Conservation (phyloP, 768 basidiomycete species). For the Lentinula lateritia region DNA sequence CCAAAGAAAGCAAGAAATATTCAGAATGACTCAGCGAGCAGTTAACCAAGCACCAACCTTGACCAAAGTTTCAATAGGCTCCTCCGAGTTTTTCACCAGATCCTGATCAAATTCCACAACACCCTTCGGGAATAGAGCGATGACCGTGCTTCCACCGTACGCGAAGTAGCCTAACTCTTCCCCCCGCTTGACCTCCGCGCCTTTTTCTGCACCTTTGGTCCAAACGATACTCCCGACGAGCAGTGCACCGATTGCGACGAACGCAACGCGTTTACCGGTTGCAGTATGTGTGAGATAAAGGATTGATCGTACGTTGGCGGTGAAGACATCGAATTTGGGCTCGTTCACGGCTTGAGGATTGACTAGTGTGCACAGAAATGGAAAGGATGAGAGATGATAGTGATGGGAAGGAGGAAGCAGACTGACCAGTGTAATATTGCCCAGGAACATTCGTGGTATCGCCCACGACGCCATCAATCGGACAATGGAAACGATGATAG, state of each 20-base stretch:
- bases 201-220: conserved; percentile 45
- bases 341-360: conserved; percentile 80
- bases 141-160: conserved; percentile 75
- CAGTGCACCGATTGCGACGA: conserved; percentile 76
- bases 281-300: conserved; percentile 42
- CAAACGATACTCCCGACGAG: conserved; percentile 73
- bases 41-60: conserved; percentile 28
- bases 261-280: conserved; percentile 49
- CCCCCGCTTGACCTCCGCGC: conserved; percentile 48
- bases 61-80: conserved; percentile 62
- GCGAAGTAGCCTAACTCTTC: conserved; percentile 64
- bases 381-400: background rate
- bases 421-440: conserved; percentile 55
- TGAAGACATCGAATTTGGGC: conserved; percentile 56
- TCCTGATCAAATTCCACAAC: conserved; percentile 58
- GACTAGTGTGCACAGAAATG: conserved; percentile 27
- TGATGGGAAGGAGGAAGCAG: background rate
- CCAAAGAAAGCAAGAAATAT: background rate
- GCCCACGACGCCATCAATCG: conserved; percentile 50
- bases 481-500: conserved; percentile 78
- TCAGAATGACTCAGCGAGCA: background rate
- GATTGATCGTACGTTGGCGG: conserved; percentile 56
- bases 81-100: conserved; percentile 46
- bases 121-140: conserved; percentile 53
- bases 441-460: conserved; percentile 43